Percentiles rank a stretch among this genome's conserved stretches.
phyloP scores from a whole-genome alignment of 257 asterid genomes.

The Ligustrum vulgare region DNA sequence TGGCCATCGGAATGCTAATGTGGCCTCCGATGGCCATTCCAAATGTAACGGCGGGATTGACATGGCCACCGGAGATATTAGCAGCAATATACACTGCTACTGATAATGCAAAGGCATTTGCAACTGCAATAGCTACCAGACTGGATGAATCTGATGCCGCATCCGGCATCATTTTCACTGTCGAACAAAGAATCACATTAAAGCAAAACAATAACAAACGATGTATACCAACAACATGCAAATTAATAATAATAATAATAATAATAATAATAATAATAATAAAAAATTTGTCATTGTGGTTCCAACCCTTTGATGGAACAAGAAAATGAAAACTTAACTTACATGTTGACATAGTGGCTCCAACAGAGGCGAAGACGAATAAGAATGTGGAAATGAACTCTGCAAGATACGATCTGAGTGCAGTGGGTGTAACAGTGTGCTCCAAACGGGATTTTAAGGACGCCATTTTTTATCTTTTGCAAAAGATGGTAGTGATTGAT shows the following conservation, averaged over 20 bases:
- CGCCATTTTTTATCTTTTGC: constrained; percentile 46
- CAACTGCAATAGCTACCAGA: constrained; percentile 51
- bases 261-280: too few species aligned
- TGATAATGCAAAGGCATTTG: constrained; percentile 59
- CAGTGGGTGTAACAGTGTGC: constrained; percentile 55
- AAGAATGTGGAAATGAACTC: constrained; percentile 86
- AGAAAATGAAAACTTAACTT: not conserved
- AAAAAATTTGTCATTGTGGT: too few species aligned
- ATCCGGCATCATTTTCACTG: constrained; percentile 53
- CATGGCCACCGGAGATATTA: constrained; percentile 81
- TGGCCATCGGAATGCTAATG: constrained; percentile 55
- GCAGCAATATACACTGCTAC: constrained; percentile 62
- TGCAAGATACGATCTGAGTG: constrained; percentile 80
- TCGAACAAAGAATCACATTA: not conserved
- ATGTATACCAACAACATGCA: too few species aligned
- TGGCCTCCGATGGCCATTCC: constrained; percentile 82
- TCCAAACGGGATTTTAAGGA: constrained; percentile 58
- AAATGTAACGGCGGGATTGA: constrained; percentile 86
- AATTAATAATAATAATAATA: too few species aligned
- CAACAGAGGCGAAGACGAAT: constrained; percentile 75
- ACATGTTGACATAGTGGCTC: constrained; percentile 69
- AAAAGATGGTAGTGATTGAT: not conserved
- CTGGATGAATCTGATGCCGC: constrained; percentile 43
- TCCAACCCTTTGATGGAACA: not conserved
- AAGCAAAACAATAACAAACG: not conserved